These are phyloP conservation scores for Aspergillus tamarii DNA, from an alignment of 2,329 filamentous ascomycete genomes.

Conservation along the genomic window DNA sequence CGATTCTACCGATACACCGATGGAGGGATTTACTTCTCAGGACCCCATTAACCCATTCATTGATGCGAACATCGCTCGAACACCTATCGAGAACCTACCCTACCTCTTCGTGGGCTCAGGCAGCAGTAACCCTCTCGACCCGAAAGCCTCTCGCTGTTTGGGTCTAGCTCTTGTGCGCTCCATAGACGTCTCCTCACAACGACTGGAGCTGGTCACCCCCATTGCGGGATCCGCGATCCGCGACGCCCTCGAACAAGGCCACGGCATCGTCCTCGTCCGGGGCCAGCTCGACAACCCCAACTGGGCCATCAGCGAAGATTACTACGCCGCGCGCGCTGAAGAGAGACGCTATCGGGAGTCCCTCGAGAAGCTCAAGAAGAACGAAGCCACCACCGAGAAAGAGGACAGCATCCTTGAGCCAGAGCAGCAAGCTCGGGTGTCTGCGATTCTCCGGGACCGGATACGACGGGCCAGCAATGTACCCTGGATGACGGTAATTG, in stretches of 20 bases:
- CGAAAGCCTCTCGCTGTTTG: slow-evolving; percentile 50
- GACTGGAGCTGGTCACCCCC: slow-evolving; percentile 55
- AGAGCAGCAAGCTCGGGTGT: slow-evolving; percentile 23
- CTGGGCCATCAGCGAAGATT: slow-evolving; percentile 50
- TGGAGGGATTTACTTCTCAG: background rate
- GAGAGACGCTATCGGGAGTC: slow-evolving; percentile 35
- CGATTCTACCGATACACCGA: slow-evolving; percentile 7
- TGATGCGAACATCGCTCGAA: slow-evolving; percentile 41
- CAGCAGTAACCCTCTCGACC: slow-evolving; percentile 50
- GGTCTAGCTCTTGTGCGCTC: slow-evolving; percentile 54
- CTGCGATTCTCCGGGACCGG: slow-evolving; percentile 37
- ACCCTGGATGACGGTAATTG: slow-evolving; percentile 46
- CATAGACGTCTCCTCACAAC: slow-evolving; percentile 42
- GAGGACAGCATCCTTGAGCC: slow-evolving; percentile 2
- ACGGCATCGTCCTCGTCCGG: slow-evolving; percentile 52
- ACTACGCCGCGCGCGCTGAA: slow-evolving; percentile 42
- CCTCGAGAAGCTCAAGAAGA: slow-evolving; percentile 26
- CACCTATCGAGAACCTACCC: slow-evolving; percentile 50
- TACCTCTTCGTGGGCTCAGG: slow-evolving; percentile 52
- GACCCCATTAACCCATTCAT: slow-evolving; percentile 12
- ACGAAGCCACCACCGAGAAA: slow-evolving; percentile 9
- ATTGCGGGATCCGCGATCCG: slow-evolving; percentile 37
- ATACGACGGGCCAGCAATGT: slow-evolving; percentile 41
- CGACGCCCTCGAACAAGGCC: slow-evolving; percentile 36
- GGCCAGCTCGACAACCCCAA: slow-evolving; percentile 50